Percentiles rank a stretch among this genome's conserved stretches.
Evolutionary conservation across 208 protist genomes (phyloP).

Genomic region (Naegleria fowleri): DNA sequence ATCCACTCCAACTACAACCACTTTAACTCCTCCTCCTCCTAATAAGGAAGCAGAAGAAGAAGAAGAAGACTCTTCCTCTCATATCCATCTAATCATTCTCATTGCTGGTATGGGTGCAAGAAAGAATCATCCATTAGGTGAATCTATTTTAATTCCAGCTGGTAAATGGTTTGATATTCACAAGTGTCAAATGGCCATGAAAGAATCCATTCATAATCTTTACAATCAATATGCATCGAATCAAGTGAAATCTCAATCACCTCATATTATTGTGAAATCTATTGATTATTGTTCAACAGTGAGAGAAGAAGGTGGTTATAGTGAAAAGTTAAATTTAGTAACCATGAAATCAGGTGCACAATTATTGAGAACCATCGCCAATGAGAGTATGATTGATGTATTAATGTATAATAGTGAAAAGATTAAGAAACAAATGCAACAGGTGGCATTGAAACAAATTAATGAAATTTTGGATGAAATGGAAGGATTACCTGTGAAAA

Average conservation of each 20-base stretch:
- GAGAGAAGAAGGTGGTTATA: background rate
- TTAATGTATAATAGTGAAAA: background rate
- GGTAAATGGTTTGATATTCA: background rate
- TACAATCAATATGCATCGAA: background rate
- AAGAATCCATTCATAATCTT: background rate
- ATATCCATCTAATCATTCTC: background rate
- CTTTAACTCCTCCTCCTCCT: too few relatives aligned
- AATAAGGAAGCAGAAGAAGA: too few relatives aligned
- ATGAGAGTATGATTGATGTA: constrained; percentile 14
- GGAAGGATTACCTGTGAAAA: background rate
- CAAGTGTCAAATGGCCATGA: background rate
- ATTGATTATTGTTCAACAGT: constrained; percentile 9
- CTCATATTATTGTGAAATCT: background rate
- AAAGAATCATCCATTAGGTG: background rate
- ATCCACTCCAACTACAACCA: too few relatives aligned
- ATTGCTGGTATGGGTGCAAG: constrained; percentile 18
- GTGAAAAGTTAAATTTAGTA: background rate
- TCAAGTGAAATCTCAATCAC: background rate
- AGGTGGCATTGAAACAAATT: background rate
- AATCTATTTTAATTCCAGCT: background rate
- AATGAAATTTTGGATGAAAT: background rate
- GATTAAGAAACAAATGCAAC: background rate
- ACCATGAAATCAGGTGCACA: background rate
- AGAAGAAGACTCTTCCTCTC: background rate
- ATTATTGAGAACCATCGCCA: background rate